A percentile compares a stretch with the other conserved stretches of the same genome.
phyloP scores from a whole-genome alignment of 495 filamentous ascomycete species.

The Tricharina praecox region DNA sequence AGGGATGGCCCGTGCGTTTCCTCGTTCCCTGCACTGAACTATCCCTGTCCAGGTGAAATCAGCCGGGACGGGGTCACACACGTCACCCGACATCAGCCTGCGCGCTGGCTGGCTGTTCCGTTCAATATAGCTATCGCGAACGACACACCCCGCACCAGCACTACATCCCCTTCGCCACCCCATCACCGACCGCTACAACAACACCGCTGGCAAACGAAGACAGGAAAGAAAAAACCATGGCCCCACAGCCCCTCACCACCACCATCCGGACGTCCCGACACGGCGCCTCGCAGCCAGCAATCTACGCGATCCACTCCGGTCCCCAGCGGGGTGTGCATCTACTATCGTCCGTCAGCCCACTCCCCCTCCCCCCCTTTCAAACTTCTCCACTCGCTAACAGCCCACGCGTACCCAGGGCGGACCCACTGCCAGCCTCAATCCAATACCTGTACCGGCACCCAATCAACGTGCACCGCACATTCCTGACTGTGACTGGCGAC shows the following conservation, averaged over 20 bases:
- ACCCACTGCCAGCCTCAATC: constrained; percentile 13
- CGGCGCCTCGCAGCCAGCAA: constrained; percentile 8
- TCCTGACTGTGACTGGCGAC: constrained; percentile 22
- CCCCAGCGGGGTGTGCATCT: constrained; percentile 24
- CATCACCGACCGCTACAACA: no score
- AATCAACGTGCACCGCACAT: constrained; percentile 20
- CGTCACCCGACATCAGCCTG: not conserved
- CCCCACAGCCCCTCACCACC: not conserved
- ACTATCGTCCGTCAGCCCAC: constrained; percentile 10
- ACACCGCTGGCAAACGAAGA: no score
- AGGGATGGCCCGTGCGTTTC: not conserved
- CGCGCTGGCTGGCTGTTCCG: not conserved
- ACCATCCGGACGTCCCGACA: not conserved
- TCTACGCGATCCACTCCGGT: constrained; percentile 23
- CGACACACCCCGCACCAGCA: not conserved
- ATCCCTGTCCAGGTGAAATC: no score
- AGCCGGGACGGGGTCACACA: not conserved
- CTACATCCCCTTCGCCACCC: not conserved
- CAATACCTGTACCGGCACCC: constrained; percentile 26
- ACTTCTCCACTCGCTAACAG: not conserved
- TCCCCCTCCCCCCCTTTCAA: not conserved
- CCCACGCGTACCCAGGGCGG: constrained; percentile 7
- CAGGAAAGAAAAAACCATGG: no score
- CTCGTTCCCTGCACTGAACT: not conserved
- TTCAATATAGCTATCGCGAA: not conserved